Evolutionary conservation across 768 basidiomycete genomes (phyloP).

Genomic region (Serendipita vermifera): DNA sequence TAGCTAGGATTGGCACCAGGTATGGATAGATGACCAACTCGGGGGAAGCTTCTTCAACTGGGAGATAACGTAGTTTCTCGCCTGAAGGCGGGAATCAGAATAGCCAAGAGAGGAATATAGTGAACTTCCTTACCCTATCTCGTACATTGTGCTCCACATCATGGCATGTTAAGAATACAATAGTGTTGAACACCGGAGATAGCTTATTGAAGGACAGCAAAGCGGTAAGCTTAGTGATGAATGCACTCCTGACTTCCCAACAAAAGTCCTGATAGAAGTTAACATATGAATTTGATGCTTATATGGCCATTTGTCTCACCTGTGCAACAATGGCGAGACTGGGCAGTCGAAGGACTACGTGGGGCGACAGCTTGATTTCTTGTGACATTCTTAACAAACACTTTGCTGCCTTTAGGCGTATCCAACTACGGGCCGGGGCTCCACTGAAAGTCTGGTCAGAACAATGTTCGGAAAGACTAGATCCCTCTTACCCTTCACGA

Average conservation of each 20-base stretch:
- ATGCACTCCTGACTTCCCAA: constrained; percentile 68
- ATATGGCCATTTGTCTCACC: constrained; percentile 31
- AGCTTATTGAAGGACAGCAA: constrained; percentile 54
- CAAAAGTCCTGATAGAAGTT: constrained; percentile 59
- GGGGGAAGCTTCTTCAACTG: constrained; percentile 36
- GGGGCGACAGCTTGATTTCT: constrained; percentile 41
- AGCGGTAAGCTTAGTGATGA: constrained; percentile 59
- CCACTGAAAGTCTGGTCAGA: constrained; percentile 14
- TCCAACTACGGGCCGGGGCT: constrained; percentile 33
- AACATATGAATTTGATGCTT: constrained; percentile 2
- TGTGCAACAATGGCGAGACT: constrained; percentile 62
- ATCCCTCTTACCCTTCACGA: constrained; percentile 33
- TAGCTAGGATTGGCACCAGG: constrained; percentile 7
- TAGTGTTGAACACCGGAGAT: constrained; percentile 59
- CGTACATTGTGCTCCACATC: constrained; percentile 82
- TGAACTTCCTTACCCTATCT: constrained; percentile 36
- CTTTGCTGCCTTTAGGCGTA: constrained; percentile 71
- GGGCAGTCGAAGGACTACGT: constrained; percentile 49
- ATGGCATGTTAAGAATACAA: constrained; percentile 79
- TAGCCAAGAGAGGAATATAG: neutral
- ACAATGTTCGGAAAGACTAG: neutral
- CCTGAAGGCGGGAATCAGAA: constrained; percentile 26
- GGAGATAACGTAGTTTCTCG: constrained; percentile 41
- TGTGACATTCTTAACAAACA: constrained; percentile 68
- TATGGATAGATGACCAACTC: constrained; percentile 23